Percentiles rank a stretch among this genome's conserved stretches.
Evolutionary conservation across 108 stramenopile genomes (phyloP).

Genomic region (Chaetoceros muelleri): DNA sequence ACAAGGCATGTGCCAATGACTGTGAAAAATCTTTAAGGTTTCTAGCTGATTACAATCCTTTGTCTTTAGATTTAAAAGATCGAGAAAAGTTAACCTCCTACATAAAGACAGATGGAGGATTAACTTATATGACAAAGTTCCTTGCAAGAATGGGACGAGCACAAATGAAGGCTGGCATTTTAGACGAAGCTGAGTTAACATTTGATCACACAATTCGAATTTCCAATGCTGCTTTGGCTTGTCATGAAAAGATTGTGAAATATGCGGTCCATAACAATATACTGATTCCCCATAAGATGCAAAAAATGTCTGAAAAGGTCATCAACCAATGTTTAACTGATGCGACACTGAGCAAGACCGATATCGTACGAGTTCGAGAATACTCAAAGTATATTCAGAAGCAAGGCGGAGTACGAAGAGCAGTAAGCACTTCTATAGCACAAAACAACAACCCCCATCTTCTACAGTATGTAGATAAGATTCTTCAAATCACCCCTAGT

Average conservation of each 20-base stretch:
- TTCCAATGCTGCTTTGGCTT: slow-evolving; percentile 8
- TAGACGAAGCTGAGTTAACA: slow-evolving; percentile 37
- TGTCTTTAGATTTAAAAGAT: slow-evolving; percentile 5
- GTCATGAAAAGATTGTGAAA: not conserved
- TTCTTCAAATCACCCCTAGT: slow-evolving; percentile 40
- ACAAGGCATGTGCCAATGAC: slow-evolving; percentile 43
- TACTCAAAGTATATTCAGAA: slow-evolving; percentile 7
- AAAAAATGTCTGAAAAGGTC: slow-evolving; percentile 16
- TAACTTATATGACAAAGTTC: slow-evolving; percentile 39
- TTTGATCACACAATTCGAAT: slow-evolving; percentile 32
- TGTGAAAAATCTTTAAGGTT: slow-evolving; percentile 40
- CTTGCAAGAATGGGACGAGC: slow-evolving; percentile 52
- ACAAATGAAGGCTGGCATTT: slow-evolving; percentile 43
- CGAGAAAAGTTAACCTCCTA: not conserved
- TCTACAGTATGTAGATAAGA: slow-evolving; percentile 42
- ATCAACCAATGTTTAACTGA: slow-evolving; percentile 50
- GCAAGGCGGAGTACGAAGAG: not conserved
- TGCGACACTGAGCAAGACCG: slow-evolving; percentile 41
- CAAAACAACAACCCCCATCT: slow-evolving; percentile 32
- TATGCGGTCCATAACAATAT: not conserved
- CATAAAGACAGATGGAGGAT: slow-evolving; percentile 16
- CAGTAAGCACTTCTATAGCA: not conserved
- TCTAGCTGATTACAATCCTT: slow-evolving; percentile 20
- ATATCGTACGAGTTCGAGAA: slow-evolving; percentile 35
- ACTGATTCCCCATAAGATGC: not conserved